These are phyloP conservation scores for Saccharomycopsis sp. DNA, from an alignment of 805 yeast genomes.

Conservation along the genomic window DNA sequence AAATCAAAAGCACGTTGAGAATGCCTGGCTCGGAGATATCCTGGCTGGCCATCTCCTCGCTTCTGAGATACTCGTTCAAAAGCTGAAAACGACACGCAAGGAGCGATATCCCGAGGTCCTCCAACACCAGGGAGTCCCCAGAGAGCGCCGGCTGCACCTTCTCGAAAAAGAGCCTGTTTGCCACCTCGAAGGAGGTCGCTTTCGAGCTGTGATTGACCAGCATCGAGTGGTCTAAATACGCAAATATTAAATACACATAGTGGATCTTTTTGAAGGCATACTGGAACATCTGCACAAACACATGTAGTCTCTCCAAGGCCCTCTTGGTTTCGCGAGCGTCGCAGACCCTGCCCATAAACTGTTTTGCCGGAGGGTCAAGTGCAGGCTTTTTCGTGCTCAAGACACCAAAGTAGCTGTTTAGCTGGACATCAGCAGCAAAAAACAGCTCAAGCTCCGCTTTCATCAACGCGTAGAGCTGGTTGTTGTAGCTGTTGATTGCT, in stretches of 20 bases:
- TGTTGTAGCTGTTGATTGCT: neutral
- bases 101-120: neutral
- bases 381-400: neutral
- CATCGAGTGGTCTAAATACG: constrained; percentile 8
- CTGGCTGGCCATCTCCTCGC: neutral
- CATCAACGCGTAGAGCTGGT: constrained; percentile 2
- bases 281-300: constrained; percentile 5
- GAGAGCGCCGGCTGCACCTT: constrained; percentile 4
- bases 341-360: neutral
- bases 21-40: neutral
- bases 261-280: constrained; percentile 9
- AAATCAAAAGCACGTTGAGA: neutral
- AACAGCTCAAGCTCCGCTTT: neutral
- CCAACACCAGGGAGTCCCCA: neutral
- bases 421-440: neutral
- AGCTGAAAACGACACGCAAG: neutral
- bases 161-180: constrained; percentile 7
- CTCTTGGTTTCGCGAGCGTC: neutral
- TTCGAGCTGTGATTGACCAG: constrained; percentile 10
- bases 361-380: neutral
- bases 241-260: constrained; percentile 2
- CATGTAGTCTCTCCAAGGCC: neutral
- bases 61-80: neutral
- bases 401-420: neutral
- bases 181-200: constrained; percentile 9